These are phyloP conservation scores for Aspergillus taichungensis DNA, from an alignment of 495 filamentous ascomycete species.

Conservation along the genomic window DNA sequence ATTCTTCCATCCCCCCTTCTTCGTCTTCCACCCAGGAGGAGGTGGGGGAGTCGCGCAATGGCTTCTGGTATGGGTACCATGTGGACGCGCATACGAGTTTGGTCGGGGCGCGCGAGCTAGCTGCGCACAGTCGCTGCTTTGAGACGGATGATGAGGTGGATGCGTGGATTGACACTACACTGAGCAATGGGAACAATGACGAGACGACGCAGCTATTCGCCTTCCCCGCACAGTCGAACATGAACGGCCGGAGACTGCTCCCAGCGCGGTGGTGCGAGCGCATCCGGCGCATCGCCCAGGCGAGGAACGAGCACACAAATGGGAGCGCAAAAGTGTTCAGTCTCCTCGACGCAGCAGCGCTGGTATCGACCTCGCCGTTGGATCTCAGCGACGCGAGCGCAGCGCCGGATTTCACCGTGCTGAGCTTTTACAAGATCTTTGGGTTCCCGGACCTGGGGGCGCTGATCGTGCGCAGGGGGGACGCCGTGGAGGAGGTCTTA, in stretches of 20 bases:
- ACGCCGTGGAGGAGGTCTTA: conserved; percentile 47
- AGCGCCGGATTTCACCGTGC: conserved; percentile 77
- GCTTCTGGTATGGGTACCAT: conserved; percentile 81
- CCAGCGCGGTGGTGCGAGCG: conserved; percentile 60
- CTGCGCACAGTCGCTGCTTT: conserved; percentile 57
- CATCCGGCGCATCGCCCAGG: conserved; percentile 26
- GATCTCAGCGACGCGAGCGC: conserved; percentile 51
- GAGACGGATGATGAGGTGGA: conserved; percentile 55
- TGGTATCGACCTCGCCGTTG: conserved; percentile 68
- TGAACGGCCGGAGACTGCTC: conserved; percentile 68
- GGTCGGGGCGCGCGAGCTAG: conserved; percentile 71
- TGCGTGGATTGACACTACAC: conserved; percentile 46
- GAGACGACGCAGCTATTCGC: conserved; percentile 52
- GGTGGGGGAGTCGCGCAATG: conserved; percentile 43
- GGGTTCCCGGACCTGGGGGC: conserved; percentile 90
- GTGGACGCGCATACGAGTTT: conserved; percentile 81
- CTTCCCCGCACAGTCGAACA: conserved; percentile 87
- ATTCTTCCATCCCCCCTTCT: no score
- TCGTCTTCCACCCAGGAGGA: conserved; percentile 30
- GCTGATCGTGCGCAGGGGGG: conserved; percentile 66
- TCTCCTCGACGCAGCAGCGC: conserved; percentile 82
- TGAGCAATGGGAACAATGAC: conserved; percentile 13
- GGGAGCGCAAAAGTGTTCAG: conserved; percentile 43
- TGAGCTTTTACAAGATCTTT: conserved; percentile 97
- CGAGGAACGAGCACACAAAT: conserved; percentile 6